Evolutionary conservation across 768 basidiomycete species (phyloP), one percentile per base, ranked within the genome.

Genomic region (Crucibulum laeve): DNA sequence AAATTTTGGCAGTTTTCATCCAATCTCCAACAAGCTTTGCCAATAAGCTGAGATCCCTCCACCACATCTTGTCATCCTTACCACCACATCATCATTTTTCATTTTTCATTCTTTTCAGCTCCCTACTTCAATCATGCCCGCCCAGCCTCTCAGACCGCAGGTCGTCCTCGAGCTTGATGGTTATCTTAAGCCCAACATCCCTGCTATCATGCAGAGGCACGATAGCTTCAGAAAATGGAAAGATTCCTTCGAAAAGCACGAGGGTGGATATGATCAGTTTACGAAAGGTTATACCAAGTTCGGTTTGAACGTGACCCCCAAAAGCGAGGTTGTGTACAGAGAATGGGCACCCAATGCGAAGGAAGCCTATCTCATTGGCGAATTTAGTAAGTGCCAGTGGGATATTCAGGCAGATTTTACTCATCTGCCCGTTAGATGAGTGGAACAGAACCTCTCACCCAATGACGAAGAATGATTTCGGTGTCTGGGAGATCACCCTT

Each of bases 331-430:
- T 23, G 65, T 76, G 5, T 98, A 98, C 63, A 74, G 89, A 53
- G 96, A 99, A 61, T 99, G 96, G 96, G 95, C 96, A 6, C 94
- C 96, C 0, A 89, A 88, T 52, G 94, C 87, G 14, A 68, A 56
- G 35, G 83, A 86, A 54, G 95, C 94, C 3, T 76, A 69, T 59
- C 66, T 99, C 44, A 91, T 91, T 54, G 96, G 96, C 34, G 95
- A 99, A 36, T 99, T 99, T 73, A 99, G 94, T 97, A 51, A 64
- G 91, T 79, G 21, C 25, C 44, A 17, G 32, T 49, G 11, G 24
- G 6, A 21, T 23, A 15, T 30, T 32, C 28, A 33, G 35, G 21
- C 33, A 25, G 3, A n/a, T 32, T 19, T 39, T 24, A 14, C 48
- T 40, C 37, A 47, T 40, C 37, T 41, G 33, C 22, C 38, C 32